Conservation (phyloP, 176 grass and related monocot species). For the Musa itinerans region DNA sequence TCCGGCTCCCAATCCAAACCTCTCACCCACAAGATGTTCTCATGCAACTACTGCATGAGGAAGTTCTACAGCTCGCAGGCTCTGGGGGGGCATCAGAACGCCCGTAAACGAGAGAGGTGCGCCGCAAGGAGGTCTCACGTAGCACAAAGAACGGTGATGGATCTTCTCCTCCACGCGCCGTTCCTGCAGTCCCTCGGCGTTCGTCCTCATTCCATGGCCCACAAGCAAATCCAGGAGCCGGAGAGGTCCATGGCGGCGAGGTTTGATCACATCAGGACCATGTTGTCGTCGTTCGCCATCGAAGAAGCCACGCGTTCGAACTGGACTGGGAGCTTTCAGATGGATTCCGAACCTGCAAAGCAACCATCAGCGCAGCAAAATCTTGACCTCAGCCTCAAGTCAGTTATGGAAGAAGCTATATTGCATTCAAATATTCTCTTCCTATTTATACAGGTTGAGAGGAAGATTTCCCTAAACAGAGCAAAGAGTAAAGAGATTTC, state of each 20-base stretch:
- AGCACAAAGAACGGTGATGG: background rate
- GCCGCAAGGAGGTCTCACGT: conserved; percentile 1
- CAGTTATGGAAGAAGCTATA: too few species aligned
- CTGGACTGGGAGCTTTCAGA: background rate
- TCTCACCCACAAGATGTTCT: conserved; percentile 5
- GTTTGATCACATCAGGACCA: background rate
- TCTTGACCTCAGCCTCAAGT: conserved; percentile 1
- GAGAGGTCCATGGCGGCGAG: background rate
- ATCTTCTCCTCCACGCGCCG: background rate
- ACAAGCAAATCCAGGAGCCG: background rate
- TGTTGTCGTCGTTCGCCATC: background rate
- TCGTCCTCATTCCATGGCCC: background rate
- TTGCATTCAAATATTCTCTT: too few species aligned
- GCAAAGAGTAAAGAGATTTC: too few species aligned
- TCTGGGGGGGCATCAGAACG: conserved; percentile 17
- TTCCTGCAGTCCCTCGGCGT: background rate
- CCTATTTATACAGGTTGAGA: too few species aligned
- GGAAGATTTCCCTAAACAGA: too few species aligned
- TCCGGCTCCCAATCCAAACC: background rate
- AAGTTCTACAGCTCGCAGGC: conserved; percentile 22
- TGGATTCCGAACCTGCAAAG: background rate
- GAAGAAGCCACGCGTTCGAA: background rate
- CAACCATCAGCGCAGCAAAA: background rate
- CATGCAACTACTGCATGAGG: conserved; percentile 23
- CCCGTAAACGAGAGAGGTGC: conserved; percentile 12